These are phyloP conservation scores for Teratosphaeria viscida DNA, from an alignment of 2,329 filamentous ascomycete genomes.

Conservation along the genomic window DNA sequence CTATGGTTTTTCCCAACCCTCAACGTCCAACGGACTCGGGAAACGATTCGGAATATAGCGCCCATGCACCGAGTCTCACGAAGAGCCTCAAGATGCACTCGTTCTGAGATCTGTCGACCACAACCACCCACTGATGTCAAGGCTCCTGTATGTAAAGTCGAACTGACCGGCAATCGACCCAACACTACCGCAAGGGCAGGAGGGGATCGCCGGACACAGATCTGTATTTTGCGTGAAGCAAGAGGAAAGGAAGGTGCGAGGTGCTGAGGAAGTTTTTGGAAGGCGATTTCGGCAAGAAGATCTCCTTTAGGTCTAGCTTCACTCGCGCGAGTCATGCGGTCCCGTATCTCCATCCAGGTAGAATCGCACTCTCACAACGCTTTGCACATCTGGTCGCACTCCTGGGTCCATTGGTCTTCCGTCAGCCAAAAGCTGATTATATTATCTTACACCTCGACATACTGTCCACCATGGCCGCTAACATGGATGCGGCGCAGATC, in stretches of 20 bases:
- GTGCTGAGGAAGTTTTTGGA: not conserved
- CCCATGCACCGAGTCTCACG: constrained; percentile 55
- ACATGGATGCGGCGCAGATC: constrained; percentile 51
- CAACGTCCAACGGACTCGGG: constrained; percentile 81
- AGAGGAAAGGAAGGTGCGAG: not conserved
- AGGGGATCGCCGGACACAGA: constrained; percentile 80
- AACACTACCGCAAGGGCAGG: constrained; percentile 41
- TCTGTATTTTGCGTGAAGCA: constrained; percentile 40
- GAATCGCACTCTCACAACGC: not conserved
- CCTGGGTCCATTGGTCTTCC: too few relatives aligned
- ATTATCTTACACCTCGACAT: not conserved
- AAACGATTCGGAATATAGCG: constrained; percentile 82
- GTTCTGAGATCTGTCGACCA: constrained; percentile 92
- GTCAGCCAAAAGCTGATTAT: not conserved
- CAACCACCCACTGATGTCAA: constrained; percentile 59
- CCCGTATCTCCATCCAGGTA: not conserved
- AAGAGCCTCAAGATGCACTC: constrained; percentile 45
- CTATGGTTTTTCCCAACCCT: constrained; percentile 58
- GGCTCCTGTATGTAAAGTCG: constrained; percentile 61
- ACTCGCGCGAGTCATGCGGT: not conserved
- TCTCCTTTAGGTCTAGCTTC: not conserved
- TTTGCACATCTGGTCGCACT: not conserved
- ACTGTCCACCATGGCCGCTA: constrained; percentile 1
- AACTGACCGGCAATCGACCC: constrained; percentile 78
- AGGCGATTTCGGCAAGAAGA: not conserved